phyloP scores from a whole-genome alignment of 768 basidiomycete genomes.

The Auricularia heimuer region DNA sequence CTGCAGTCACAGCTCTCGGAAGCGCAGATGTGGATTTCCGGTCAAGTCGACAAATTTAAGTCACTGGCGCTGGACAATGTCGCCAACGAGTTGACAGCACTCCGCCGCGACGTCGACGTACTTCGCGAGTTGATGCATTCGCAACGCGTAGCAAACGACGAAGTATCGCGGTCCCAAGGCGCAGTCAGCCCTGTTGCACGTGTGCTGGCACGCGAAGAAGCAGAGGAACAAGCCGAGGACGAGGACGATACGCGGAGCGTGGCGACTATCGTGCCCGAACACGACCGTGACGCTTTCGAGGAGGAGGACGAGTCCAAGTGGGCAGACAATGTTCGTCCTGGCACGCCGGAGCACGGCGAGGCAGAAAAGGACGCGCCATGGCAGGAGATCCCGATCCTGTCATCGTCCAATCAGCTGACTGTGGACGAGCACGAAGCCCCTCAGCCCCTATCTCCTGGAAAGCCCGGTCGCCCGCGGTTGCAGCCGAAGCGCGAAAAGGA shows the following conservation, averaged over 20 bases:
- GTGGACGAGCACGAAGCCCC: neutral
- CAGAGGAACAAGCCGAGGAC: slow-evolving; percentile 36
- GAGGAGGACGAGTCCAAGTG: neutral
- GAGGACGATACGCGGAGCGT: slow-evolving; percentile 69
- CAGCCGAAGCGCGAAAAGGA: neutral
- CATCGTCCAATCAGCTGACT: neutral
- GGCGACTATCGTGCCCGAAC: slow-evolving; percentile 46
- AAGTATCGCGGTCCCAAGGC: slow-evolving; percentile 19
- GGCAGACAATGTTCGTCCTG: neutral
- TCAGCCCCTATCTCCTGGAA: neutral
- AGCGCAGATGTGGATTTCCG: slow-evolving; percentile 67
- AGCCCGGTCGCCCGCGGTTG: neutral
- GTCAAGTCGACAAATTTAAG: slow-evolving; percentile 74
- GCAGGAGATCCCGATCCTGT: neutral
- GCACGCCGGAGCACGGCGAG: neutral
- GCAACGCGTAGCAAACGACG: slow-evolving; percentile 37
- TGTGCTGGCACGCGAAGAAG: slow-evolving; percentile 19
- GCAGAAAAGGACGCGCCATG: neutral
- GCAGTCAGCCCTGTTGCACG: slow-evolving; percentile 22
- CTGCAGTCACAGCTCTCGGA: slow-evolving; percentile 78
- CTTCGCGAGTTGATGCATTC: slow-evolving; percentile 67
- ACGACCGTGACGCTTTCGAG: neutral
- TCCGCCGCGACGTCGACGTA: slow-evolving; percentile 66
- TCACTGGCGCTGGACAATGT: slow-evolving; percentile 62
- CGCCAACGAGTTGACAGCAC: slow-evolving; percentile 63